Conservation (phyloP, 192 early-diverging fungal species). For the Coemansia sp. region DNA sequence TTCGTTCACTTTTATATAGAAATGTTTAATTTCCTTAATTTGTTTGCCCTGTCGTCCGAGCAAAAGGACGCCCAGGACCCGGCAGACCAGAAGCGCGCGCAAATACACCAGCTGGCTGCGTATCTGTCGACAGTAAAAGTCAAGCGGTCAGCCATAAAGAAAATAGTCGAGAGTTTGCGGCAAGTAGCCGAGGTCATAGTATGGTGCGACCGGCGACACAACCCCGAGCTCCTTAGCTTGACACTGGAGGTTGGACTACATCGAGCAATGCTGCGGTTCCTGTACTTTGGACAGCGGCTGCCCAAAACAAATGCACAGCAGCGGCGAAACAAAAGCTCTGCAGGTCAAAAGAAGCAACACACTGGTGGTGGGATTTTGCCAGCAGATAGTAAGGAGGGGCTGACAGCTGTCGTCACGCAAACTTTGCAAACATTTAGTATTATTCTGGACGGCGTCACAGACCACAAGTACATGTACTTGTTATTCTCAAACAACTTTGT, state of each 20-base stretch:
- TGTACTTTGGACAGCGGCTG: slow-evolving; percentile 1
- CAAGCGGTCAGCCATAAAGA: slow-evolving; percentile 11
- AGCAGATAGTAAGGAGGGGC: slow-evolving; percentile 2
- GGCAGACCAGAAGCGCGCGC: slow-evolving; percentile 10
- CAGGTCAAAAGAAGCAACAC: not conserved
- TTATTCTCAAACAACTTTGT: slow-evolving; percentile 75
- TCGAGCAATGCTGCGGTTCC: slow-evolving; percentile 30
- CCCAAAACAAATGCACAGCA: not conserved
- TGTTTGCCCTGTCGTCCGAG: not conserved
- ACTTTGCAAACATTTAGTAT: slow-evolving; percentile 56
- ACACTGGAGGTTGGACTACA: slow-evolving; percentile 41
- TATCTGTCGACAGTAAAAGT: slow-evolving; percentile 23
- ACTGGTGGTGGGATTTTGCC: not conserved
- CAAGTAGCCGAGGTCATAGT: slow-evolving; percentile 42
- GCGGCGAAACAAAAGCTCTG: slow-evolving; percentile 2
- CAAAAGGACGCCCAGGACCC: not conserved
- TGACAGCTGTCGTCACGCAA: slow-evolving; percentile 38
- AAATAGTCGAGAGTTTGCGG: slow-evolving; percentile 41
- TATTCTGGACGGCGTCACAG: slow-evolving; percentile 52
- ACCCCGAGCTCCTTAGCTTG: slow-evolving; percentile 40
- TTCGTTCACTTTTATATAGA: not conserved
- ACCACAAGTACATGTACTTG: slow-evolving; percentile 51
- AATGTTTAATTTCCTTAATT: not conserved
- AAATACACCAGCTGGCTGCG: slow-evolving; percentile 17
- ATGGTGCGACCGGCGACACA: slow-evolving; percentile 46